Evolutionary conservation across 1,139 yeast genomes (phyloP), one percentile per base, ranked within the genome.

Genomic region (Zygosaccharomyces sapae): DNA sequence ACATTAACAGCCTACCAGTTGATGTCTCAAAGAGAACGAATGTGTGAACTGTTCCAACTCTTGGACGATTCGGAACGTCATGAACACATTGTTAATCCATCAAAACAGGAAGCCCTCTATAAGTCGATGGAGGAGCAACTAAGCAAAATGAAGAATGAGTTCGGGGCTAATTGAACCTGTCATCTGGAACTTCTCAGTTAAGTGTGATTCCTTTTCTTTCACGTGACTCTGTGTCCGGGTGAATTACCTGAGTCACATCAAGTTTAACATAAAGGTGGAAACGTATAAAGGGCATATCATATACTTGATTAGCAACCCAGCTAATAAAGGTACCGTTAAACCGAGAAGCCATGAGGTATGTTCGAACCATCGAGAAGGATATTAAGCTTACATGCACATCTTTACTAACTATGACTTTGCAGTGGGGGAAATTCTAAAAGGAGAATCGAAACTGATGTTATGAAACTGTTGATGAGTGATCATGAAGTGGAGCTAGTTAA

Each of bases 401-500:
- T n/a, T 33, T 27, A 48, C 51, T 48, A 48, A 48, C 51, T 29
- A 9, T 19, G 13, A 31, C n/a, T 10, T 8, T 25, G 20, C n/a
- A 34, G 40, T 29, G 45, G 45, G 46, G 81, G 87, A 66, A 80
- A 86, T 36, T 85, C 90, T 24, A 86, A 83, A 63, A 81, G 96
- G 72, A 80, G 98, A 56, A 90, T 92, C 59, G 97, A 90, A 65
- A 87, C 95, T 38, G 98, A 92, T 68, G 97, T 92, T 48, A 90
- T 88, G 96, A 94, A 89, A 67, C 75, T 92, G 42, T 67, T 92
- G 71, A 89, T 88, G 96, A 86, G 96, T 70, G 95, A 88, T 68
- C 94, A 83, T 65, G 95, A 89, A 50, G 97, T 92, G 25, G 79
- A 83, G 10, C 75, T 92, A 46, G 81, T 88, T 43, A 83, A 89